A percentile compares a stretch with the other conserved stretches of the same genome.
Evolutionary conservation across 176 grass and related monocot species (phyloP).

Genomic region (Tillandsia fasciculata): DNA sequence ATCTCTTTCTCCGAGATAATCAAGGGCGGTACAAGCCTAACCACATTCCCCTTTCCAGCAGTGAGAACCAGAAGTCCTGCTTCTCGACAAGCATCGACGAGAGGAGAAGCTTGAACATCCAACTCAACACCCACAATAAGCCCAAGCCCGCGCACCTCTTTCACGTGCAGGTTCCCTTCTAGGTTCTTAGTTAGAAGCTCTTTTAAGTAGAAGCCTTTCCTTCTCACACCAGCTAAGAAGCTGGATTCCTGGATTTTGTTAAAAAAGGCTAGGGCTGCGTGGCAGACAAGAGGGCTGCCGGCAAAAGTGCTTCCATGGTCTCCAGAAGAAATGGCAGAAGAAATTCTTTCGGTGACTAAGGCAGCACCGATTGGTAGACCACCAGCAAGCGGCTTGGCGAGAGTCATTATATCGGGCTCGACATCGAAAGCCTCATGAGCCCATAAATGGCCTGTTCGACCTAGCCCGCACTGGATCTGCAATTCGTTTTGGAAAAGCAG

Average conservation of each 20-base stretch:
- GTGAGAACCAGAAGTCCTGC: conserved; percentile 66
- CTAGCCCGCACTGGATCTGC: conserved; percentile 78
- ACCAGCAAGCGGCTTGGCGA: conserved; percentile 68
- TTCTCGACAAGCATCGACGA: conserved; percentile 54
- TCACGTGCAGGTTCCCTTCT: conserved; percentile 44
- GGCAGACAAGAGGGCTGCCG: conserved; percentile 46
- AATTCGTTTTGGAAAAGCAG: not conserved
- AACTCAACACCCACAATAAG: conserved; percentile 70
- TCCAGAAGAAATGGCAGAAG: conserved; percentile 46
- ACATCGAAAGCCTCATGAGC: conserved; percentile 50
- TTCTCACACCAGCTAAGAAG: conserved; percentile 50
- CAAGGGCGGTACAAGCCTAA: conserved; percentile 62
- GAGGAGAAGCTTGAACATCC: conserved; percentile 39
- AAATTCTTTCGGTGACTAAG: conserved; percentile 57
- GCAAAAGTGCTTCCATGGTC: conserved; percentile 86
- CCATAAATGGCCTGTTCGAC: conserved; percentile 78
- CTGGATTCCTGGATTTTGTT: conserved; percentile 57
- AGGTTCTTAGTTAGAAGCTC: conserved; percentile 51
- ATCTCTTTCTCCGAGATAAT: conserved; percentile 75
- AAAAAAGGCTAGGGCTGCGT: conserved; percentile 48
- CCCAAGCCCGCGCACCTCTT: conserved; percentile 57
- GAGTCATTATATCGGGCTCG: conserved; percentile 71
- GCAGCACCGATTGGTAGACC: conserved; percentile 64
- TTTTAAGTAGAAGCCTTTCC: conserved; percentile 63
- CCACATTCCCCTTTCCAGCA: conserved; percentile 79